Evolutionary conservation across 2,329 filamentous ascomycete genomes (phyloP), one percentile per base, ranked within the genome.

Genomic region (Dendrostoma leiphaemia): DNA sequence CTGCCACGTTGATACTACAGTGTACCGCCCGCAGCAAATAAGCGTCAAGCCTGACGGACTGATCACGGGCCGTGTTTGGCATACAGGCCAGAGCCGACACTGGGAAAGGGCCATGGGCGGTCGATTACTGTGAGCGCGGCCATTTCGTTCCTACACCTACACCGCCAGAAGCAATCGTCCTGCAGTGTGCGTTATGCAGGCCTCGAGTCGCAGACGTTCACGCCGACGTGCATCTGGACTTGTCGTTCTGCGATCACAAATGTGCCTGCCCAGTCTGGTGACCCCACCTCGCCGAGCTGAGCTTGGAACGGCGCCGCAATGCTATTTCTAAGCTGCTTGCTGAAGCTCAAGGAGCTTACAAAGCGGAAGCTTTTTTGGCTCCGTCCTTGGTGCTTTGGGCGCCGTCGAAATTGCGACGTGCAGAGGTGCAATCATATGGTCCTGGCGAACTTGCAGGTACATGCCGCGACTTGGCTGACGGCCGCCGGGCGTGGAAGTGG

Each of bases 321-420:
- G 44, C 49, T 37, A 56, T 56, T 53, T 38, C 49, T 53, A 53
- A 56, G 31, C 49, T 19, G 19, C 10, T 8, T 21, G n/a, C 2
- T 15, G 29, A 47, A 29, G 23, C 32, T 34, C 28, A 32, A 24
- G 28, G 32, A 26, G 29, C 28, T 53, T 53, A 48, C 49, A 53
- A 53, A 48, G 37, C 49, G 44, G 9, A 9, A 4, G 40, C 15
- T 8, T 28, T 12, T 21, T 19, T 9, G 26, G 29, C 31, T 28
- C 17, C 45, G 13, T 29, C 19, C 21, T n/a, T 13, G 8, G 24
- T 21, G 24, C 10, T 6, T 29, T 19, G 10, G 31, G 17, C n/a
- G 9, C n/a, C 10, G 19, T 23, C 21, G 8, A 15, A 6, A 32
- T 3, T 28, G 13, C 24, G 38, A 17, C 48, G 24, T 40, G 26